Evolutionary conservation across 2,329 filamentous ascomycete genomes (phyloP), one percentile per base, ranked within the genome.

Genomic region (Talaromyces sp.): DNA sequence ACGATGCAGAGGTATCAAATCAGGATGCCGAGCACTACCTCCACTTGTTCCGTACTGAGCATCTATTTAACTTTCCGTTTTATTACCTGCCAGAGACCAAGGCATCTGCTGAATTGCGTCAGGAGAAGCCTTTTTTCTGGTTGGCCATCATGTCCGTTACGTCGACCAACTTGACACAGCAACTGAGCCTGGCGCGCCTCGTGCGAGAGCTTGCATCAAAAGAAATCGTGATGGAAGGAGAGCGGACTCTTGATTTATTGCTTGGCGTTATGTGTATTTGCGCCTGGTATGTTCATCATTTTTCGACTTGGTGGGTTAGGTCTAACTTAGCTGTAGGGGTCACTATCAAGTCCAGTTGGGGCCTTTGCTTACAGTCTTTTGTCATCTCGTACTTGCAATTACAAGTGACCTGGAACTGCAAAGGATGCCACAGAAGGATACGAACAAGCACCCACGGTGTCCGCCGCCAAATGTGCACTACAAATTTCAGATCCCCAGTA

Each of bases 161-260:
- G 1, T 76, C 75, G 50, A 79, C 76, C 64, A 78, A 77, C 1
- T 69, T 72, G 0, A 66, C 71, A 3, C 73, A 77, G 56, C 80
- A 83, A 59, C 55, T 70, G 0, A 68, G 70, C 1, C 66, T 82
- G 38, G 73, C 73, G 38, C 75, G 76, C 2, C 74, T 72, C 19
- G 70, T 81, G 6, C 78, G 79, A 49, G 72, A 77, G 51, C 73
- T 80, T 27, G 57, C 84, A 14, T 76, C 80, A 0, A 73, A 78
- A n/a, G 77, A 76, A 59, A 70, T 83, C 27, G 65, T 85, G 7
- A 61, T 83, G 13, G 75, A 81, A 10, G 71, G 76, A n/a, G 81
- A 84, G 59, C 77, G 78, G 56, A 78, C 69, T 54, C 71, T 85
- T 43, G 84, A 86, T 63, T 63, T 85, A 11, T 70, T 86, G 1